Conservation (phyloP, 78 protist genomes). For the Dictyostelium brefeldianum region DNA sequence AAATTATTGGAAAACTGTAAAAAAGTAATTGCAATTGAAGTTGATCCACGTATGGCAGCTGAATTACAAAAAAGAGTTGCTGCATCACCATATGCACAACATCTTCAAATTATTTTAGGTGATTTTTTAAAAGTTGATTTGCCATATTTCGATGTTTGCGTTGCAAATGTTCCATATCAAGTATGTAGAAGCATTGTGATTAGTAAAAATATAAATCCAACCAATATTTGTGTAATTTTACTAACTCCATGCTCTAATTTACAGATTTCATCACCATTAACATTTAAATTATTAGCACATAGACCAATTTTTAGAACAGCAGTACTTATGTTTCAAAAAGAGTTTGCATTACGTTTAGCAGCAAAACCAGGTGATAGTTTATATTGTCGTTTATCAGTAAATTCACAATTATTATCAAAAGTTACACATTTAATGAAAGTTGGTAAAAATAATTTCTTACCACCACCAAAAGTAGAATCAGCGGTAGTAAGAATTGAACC, state of each 20-base stretch:
- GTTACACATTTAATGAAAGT: slow-evolving; percentile 96
- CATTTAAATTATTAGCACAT: slow-evolving; percentile 97
- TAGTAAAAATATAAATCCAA: too few species aligned
- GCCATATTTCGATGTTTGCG: slow-evolving; percentile 98
- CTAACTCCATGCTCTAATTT: not conserved
- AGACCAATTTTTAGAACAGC: slow-evolving; percentile 95
- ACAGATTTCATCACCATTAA: slow-evolving; percentile 98
- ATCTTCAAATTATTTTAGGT: slow-evolving; percentile 92
- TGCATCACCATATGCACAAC: slow-evolving; percentile 86
- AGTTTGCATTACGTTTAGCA: slow-evolving; percentile 98
- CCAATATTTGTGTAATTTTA: not conserved
- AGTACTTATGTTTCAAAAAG: slow-evolving; percentile 98
- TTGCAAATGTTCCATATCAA: slow-evolving; percentile 98
- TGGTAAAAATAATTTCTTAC: slow-evolving; percentile 95
- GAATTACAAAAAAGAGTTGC: slow-evolving; percentile 98
- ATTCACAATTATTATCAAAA: slow-evolving; percentile 94
- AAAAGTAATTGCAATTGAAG: slow-evolving; percentile 97
- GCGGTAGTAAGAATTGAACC: slow-evolving; percentile 98
- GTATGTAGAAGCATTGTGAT: not conserved
- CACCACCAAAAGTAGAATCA: slow-evolving; percentile 99
- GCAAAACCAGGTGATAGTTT: slow-evolving; percentile 97
- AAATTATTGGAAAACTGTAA: slow-evolving; percentile 94
- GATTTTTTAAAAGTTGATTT: slow-evolving; percentile 94
- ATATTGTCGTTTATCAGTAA: slow-evolving; percentile 99
- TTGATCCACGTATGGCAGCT: slow-evolving; percentile 99